Base-by-base conservation (phyloP, 2,329 filamentous ascomycete species). In the Nemania abortiva region DNA sequence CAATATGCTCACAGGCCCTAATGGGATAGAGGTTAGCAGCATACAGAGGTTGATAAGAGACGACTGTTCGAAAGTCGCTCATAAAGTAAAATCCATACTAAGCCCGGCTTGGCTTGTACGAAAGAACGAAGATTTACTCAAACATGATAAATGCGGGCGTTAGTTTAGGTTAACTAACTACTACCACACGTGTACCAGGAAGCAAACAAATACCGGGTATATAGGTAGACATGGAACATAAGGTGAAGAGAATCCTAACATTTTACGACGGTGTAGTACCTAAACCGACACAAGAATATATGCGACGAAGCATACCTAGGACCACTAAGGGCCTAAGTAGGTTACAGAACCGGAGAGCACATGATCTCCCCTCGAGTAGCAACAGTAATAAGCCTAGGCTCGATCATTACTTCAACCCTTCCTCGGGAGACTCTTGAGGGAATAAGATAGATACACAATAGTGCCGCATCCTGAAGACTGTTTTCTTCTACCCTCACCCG, bases 231-330 rank as follows among this genome's bases (percentile, higher is more conserved):
- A 49, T 22, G 63, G 20, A 45, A 50, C 52, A 45, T 49, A 65
- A 52, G 56, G 18, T 37, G 42, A 67, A 63, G 68, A 70, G 59
- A 70, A 71, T 75, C 69, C 69, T 70, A 72, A 64, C 72, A 74
- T 72, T 72, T 63, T 61, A 63, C 31, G 56, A 24, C 57, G 62
- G 62, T 57, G 50, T 68, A 57, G 57, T 53, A 65, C 29, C 49
- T 66, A 63, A 66, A 54, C 65, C 55, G 61, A 66, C 70, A 64
- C 66, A 70, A 72, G 57, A 66, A 72, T 67, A 70, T 70, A 63
- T 72, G 67, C 63, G 39, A 70, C 52, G 61, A 61, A 65, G 64
- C 49, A 53, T 63, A 56, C 39, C 47, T 67, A 54, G 22, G 60
- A 66, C 55, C 55, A 50, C 22, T 61, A 13, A 27, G 31, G 52